Base-by-base conservation (phyloP, 2,329 filamentous ascomycete genomes). In the Byssochlamys sp. region DNA sequence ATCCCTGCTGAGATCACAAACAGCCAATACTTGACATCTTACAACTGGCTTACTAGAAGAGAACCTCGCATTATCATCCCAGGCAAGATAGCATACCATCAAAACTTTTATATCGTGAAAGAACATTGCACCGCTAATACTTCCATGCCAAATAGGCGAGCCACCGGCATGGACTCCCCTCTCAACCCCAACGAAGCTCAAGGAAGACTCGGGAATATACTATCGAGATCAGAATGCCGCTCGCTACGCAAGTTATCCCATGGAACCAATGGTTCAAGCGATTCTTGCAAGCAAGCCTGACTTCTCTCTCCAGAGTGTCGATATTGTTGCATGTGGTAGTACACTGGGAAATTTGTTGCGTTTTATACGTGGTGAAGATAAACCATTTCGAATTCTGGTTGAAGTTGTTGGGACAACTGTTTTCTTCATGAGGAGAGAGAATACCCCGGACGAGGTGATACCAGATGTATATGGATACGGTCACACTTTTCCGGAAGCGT, bases 401-500 rank as follows among this genome's bases (percentile, higher is more conserved):
- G 80, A 88, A 59, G 67, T 75, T 0, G 69, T 88, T 1, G 78
- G 77, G 1, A 73, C 78, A 1, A 84, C 82, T 0, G 77, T 87
- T 0, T 86, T 89, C 69, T 78, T 90, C 53, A 68, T 85, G 11
- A 81, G 86, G 0, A 77, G 81, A 25, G 84, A 87, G 63, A 84
- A 82, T 51, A 78, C 80, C 0, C 83, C 85, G 0, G 79, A 68
- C 0, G 82, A 86, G 61, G 65, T 76, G 0, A 83, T 89, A 4
- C 62, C 71, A 0, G 75, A 75, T n/a, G 71, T 89, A 0, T 63
- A 63, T 14, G 87, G 86, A 0, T 88, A 78, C 62, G 85, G 86
- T 0, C 85, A 89, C 62, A 78, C 82, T 0, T 89, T 90, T 61
- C 84, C 83, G 0, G 83, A 88, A 53, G 76, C 77, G 0, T 85